Evolutionary conservation across 2,329 filamentous ascomycete genomes (phyloP), one percentile per base, ranked within the genome.

Genomic region (Calonectria leucothoes): DNA sequence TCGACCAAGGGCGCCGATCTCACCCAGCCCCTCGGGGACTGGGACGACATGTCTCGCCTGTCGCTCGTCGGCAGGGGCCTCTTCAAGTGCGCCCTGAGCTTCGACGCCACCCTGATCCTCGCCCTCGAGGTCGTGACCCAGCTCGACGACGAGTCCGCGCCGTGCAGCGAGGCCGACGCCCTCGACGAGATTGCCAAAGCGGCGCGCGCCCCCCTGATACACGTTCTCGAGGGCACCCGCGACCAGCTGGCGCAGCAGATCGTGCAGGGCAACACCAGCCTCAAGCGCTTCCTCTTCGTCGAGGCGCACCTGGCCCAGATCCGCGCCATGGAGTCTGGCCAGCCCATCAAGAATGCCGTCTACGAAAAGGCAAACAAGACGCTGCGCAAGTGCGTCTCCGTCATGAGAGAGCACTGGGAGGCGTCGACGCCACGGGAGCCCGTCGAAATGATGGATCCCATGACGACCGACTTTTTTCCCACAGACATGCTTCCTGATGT

Each of bases 61-160:
- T 74, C 77, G 2, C 76, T 80, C 61, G 77, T 81, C 6, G 79
- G 79, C 8, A 76, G 79, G 4, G 79, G 79, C 1, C 23, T 80
- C 11, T 80, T 81, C 65, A 80, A 80, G 70, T 79, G 79, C 70
- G 71, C 75, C 12, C 20, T 80, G n/a, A 80, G 75, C 15, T 79
- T 80, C 17, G 79, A 80, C 65, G 79, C 79, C 37, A 77, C 77
- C 49, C 74, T 81, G 6, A 69, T 80, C 8, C 51, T 80, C 8
- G 73, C 76, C 4, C 70, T 81, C 3, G 78, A 80, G 17, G 66
- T 79, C 42, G 73, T 80, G 20, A 80, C 76, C 7, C 75, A 80
- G 66, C 65, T 80, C 7, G 78, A 79, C n/a, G 78, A 80, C 14
- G 75, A 80, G 48, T 67, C 75, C 10, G 63, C 63, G 1, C 74